phyloP scores from a whole-genome alignment of 192 early-diverging fungal species.

The Backusella macrospora region DNA sequence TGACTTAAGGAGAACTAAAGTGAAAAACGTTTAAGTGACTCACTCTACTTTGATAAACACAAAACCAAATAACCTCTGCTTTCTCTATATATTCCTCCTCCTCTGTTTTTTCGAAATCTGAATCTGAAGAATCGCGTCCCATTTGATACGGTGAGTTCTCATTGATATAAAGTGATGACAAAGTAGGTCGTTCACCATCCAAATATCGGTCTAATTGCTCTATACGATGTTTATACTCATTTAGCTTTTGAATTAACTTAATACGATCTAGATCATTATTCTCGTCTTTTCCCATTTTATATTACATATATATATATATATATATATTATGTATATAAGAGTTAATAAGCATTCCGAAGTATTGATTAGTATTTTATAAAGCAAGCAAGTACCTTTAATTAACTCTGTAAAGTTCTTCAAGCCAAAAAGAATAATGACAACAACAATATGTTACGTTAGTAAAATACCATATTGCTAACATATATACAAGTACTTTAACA shows the following conservation, averaged over 20 bases:
- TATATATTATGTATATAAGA: not conserved
- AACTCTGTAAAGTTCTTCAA: constrained; percentile 2
- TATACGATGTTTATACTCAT: constrained; percentile 34
- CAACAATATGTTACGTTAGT: not conserved
- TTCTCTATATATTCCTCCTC: constrained; percentile 25
- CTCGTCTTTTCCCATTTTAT: not conserved
- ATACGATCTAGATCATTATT: constrained; percentile 7
- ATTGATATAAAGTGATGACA: constrained; percentile 16
- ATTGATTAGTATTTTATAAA: not conserved
- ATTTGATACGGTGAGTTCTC: constrained; percentile 19
- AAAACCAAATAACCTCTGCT: constrained; percentile 28
- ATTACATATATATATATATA: not conserved
- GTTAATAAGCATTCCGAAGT: not conserved
- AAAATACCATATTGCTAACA: not conserved
- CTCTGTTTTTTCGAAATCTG: constrained; percentile 1
- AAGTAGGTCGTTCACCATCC: not conserved
- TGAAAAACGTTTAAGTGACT: not conserved
- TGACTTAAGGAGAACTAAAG: constrained; percentile 31
- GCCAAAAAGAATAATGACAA: not conserved
- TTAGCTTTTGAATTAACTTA: constrained; percentile 37
- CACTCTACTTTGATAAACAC: not conserved
- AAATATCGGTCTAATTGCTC: constrained; percentile 36
- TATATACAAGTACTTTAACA: constrained; percentile 27
- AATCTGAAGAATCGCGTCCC: not conserved
- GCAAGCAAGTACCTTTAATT: not conserved